A percentile compares a stretch with the other conserved stretches of the same genome.
These are phyloP conservation scores for Starmerella floricola DNA, from an alignment of 805 yeast species.

Conservation along the genomic window DNA sequence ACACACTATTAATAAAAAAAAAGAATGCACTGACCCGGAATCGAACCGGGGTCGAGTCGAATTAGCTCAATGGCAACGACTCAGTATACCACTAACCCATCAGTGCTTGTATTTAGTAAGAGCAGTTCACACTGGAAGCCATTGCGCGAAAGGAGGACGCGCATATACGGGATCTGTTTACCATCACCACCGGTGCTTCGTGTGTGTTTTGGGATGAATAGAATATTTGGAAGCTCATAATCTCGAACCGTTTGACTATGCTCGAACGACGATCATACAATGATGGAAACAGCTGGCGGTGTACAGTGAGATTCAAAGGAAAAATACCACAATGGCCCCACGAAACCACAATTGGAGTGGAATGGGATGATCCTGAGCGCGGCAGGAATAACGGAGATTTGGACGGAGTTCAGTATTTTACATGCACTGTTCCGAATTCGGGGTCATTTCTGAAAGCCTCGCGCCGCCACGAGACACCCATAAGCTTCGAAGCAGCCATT, in stretches of 20 bases:
- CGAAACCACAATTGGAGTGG: slow-evolving; percentile 55
- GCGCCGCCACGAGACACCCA: slow-evolving; percentile 28
- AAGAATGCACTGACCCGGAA: too few relatives aligned
- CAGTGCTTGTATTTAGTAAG: too few relatives aligned
- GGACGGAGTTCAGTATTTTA: slow-evolving; percentile 46
- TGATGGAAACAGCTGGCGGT: slow-evolving; percentile 25
- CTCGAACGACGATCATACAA: slow-evolving; percentile 14
- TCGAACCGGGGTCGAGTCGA: too few relatives aligned
- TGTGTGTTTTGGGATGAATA: too few relatives aligned
- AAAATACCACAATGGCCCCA: slow-evolving; percentile 49
- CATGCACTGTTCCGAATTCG: slow-evolving; percentile 30
- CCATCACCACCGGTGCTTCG: too few relatives aligned
- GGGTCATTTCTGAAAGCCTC: slow-evolving; percentile 54
- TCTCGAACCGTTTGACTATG: slow-evolving; percentile 1
- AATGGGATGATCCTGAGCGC: slow-evolving; percentile 63
- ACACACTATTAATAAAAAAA: too few relatives aligned
- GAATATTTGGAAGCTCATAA: too few relatives aligned
- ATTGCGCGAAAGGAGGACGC: too few relatives aligned
- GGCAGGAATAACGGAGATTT: slow-evolving; percentile 65
- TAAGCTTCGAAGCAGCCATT: slow-evolving; percentile 41
- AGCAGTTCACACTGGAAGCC: too few relatives aligned
- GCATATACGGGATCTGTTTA: too few relatives aligned
- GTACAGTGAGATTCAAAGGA: slow-evolving; percentile 58
- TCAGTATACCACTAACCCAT: too few relatives aligned
- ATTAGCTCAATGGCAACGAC: too few relatives aligned